Percentiles rank a stretch among this genome's conserved stretches.
Evolutionary conservation across 2,329 filamentous ascomycete genomes (phyloP).

Genomic region (Fusarium buharicum): DNA sequence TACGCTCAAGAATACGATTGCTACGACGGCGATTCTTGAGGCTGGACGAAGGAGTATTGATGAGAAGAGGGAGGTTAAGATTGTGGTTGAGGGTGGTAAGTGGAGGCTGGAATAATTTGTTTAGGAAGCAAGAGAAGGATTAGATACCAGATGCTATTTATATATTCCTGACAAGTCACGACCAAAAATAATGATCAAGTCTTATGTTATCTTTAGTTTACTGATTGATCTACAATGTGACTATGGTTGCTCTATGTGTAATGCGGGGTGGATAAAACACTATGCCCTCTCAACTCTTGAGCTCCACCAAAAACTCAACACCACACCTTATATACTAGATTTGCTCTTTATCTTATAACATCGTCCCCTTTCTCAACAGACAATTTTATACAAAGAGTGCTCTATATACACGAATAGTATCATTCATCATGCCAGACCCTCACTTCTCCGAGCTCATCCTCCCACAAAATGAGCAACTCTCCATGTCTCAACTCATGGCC

Average conservation of each 20-base stretch:
- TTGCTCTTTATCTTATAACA: neutral
- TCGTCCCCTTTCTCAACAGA: too few relatives aligned
- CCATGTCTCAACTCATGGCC: constrained; percentile 75
- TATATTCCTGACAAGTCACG: constrained; percentile 25
- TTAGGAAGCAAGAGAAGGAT: neutral
- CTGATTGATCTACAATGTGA: neutral
- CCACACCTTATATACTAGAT: neutral
- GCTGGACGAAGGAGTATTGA: constrained; percentile 87
- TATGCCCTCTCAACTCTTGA: constrained; percentile 9
- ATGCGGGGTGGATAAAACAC: constrained; percentile 31
- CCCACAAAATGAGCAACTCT: constrained; percentile 69
- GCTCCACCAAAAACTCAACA: constrained; percentile 40
- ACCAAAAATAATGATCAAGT: constrained; percentile 32
- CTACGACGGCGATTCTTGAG: constrained; percentile 90
- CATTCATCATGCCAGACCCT: constrained; percentile 39
- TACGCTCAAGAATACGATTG: constrained; percentile 88
- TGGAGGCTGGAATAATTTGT: constrained; percentile 70
- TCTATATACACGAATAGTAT: neutral
- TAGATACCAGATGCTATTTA: constrained; percentile 19
- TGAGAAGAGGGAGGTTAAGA: constrained; percentile 80
- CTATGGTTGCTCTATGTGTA: constrained; percentile 1
- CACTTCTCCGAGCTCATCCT: constrained; percentile 59
- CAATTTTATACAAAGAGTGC: too few relatives aligned
- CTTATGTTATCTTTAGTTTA: constrained; percentile 2
- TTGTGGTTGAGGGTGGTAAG: constrained; percentile 70